Conservation (phyloP, 2,329 filamentous ascomycete genomes). For the Exophiala aquamarina region DNA sequence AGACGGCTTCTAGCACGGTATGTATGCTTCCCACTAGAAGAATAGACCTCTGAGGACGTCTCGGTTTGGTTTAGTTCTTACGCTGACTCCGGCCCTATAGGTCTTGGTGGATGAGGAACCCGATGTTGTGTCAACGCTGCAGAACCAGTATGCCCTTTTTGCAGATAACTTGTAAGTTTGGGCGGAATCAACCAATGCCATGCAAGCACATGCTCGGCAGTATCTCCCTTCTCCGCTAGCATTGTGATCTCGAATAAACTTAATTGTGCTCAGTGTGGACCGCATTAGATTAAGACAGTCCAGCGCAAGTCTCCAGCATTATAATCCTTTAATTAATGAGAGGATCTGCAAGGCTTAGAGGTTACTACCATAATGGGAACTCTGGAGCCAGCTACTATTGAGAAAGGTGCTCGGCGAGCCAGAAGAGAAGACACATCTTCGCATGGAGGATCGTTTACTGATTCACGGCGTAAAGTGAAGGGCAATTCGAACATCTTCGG, state of each 20-base stretch:
- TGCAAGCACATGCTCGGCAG: conserved; percentile 58
- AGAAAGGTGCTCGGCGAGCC: conserved; percentile 42
- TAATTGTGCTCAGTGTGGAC: conserved; percentile 77
- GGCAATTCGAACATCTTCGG: too few relatives aligned
- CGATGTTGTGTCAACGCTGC: conserved; percentile 60
- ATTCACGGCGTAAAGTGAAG: background rate
- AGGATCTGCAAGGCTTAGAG: conserved; percentile 69
- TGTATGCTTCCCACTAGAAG: too few relatives aligned
- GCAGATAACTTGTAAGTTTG: conserved; percentile 76
- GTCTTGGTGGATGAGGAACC: conserved; percentile 80
- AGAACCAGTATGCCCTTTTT: conserved; percentile 58
- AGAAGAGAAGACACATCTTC: conserved; percentile 10
- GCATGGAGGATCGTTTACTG: background rate
- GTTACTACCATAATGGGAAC: conserved; percentile 69
- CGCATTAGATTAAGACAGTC: conserved; percentile 76
- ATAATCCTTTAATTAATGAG: conserved; percentile 80
- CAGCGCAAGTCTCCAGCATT: conserved; percentile 92
- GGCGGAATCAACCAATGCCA: conserved; percentile 74
- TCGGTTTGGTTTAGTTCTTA: conserved; percentile 50
- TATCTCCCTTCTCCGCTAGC: too few relatives aligned
- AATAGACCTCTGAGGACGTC: too few relatives aligned
- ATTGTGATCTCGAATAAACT: too few relatives aligned
- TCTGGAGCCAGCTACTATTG: conserved; percentile 83
- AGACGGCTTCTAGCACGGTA: conserved; percentile 68
- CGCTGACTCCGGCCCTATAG: too few relatives aligned